A percentile compares a stretch with the other conserved stretches of the same genome.
Conservation (phyloP, 1,284 basidiomycete genomes). For the Sparassis latifolia region DNA sequence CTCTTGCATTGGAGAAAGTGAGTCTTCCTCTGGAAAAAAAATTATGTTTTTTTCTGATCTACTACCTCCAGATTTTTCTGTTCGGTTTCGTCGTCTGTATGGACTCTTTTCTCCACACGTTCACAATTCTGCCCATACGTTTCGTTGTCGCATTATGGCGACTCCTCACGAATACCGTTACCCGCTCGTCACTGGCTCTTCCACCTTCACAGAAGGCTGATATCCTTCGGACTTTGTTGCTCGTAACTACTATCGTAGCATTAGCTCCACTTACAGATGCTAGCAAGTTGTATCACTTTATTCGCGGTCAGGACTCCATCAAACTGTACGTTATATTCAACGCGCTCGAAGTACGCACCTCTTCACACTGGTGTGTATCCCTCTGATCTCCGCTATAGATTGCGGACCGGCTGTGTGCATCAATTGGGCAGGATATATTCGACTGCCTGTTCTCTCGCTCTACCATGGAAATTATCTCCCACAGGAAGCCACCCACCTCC, state of each 20-base stretch:
- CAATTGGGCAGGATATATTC: constrained; percentile 95
- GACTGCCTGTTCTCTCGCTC: constrained; percentile 95
- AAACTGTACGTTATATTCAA: constrained; percentile 99
- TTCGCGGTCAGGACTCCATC: constrained; percentile 98
- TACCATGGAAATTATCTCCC: constrained; percentile 75
- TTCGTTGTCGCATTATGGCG: constrained; percentile 64
- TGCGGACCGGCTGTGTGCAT: constrained; percentile 90
- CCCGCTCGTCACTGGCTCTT: constrained; percentile 45
- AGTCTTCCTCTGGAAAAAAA: constrained; percentile 9
- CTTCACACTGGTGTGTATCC: neutral
- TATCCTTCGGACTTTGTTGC: constrained; percentile 74
- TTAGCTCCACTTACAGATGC: constrained; percentile 86
- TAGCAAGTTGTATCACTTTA: constrained; percentile 98
- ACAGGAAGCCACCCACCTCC: constrained; percentile 49
- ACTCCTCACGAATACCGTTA: constrained; percentile 47
- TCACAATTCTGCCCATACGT: constrained; percentile 95
- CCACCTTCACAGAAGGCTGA: constrained; percentile 91
- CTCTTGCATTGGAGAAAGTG: constrained; percentile 91
- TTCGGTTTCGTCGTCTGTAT: constrained; percentile 94
- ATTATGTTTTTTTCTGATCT: neutral
- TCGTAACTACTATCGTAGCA: constrained; percentile 71
- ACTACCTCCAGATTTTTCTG: constrained; percentile 63
- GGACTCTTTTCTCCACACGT: constrained; percentile 96
- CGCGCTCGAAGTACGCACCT: constrained; percentile 76
- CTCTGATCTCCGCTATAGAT: constrained; percentile 52